These are phyloP conservation scores for Agrocybe praecox DNA, from an alignment of 768 basidiomycete species.

Conservation along the genomic window DNA sequence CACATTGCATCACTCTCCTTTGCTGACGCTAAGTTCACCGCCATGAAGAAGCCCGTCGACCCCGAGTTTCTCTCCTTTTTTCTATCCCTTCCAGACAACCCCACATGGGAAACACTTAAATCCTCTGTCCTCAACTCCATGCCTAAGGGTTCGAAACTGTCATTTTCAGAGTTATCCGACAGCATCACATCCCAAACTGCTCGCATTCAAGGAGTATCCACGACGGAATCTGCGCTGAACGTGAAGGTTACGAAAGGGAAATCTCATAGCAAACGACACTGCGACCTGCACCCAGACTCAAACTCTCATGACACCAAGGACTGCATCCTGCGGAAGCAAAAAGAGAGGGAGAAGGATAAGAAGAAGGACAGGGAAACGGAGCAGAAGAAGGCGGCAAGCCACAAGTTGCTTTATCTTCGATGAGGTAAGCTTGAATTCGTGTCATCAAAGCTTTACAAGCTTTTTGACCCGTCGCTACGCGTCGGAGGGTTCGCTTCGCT, in stretches of 20 bases:
- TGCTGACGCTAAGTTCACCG: conserved; percentile 6
- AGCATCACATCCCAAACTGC: background rate
- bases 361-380: too few species aligned
- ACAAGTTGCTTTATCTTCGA: too few species aligned
- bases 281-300: background rate
- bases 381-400: background rate
- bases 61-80: conserved; percentile 8
- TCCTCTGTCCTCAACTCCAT: conserved; percentile 1
- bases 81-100: conserved; percentile 8
- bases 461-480: too few species aligned
- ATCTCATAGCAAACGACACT: background rate
- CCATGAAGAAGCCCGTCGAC: conserved; percentile 13
- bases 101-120: conserved; percentile 14
- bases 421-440: too few species aligned
- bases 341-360: background rate
- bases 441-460: too few species aligned
- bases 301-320: background rate
- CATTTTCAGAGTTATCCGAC: background rate
- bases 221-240: background rate
- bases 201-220: background rate
- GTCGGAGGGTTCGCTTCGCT: too few species aligned
- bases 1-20: background rate
- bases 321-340: background rate
- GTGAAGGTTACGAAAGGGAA: background rate
- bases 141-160: background rate